These are phyloP conservation scores for Chrysochromulina tobinii DNA, from an alignment of 78 protist genomes.

Conservation along the genomic window DNA sequence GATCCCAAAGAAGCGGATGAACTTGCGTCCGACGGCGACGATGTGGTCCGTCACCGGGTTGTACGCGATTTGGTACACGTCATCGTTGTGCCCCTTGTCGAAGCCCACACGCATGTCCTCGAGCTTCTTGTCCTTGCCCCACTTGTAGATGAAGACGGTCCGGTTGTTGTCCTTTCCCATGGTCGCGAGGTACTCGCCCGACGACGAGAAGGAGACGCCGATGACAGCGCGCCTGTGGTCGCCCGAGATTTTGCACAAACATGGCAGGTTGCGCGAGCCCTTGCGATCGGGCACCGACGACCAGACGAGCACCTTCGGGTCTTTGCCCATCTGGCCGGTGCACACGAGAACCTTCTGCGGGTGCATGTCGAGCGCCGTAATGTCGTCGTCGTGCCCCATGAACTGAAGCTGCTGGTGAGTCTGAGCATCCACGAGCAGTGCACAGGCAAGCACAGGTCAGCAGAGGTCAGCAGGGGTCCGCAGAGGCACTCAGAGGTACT, in stretches of 20 bases:
- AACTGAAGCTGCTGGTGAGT: constrained; percentile 1
- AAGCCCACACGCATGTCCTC: not conserved
- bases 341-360: not conserved
- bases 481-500: too few species aligned
- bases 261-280: too few species aligned
- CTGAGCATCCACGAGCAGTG: too few species aligned
- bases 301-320: not conserved
- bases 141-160: constrained; percentile 46
- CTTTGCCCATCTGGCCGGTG: not conserved
- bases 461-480: not conserved
- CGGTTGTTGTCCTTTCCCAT: constrained; percentile 57
- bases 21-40: not conserved
- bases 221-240: constrained; percentile 36
- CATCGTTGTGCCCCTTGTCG: constrained; percentile 8
- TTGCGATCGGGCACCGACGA: not conserved
- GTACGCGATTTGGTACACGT: not conserved
- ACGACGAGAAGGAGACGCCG: constrained; percentile 38
- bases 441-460: too few species aligned
- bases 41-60: not conserved
- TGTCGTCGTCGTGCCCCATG: constrained; percentile 61
- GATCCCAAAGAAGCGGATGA: not conserved
- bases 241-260: not conserved
- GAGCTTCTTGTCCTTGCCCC: not conserved
- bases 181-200: constrained; percentile 46
- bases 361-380: not conserved